These are phyloP conservation scores for Rhododendron mucronatum DNA, from an alignment of 148 eudicot species.

Conservation along the genomic window DNA sequence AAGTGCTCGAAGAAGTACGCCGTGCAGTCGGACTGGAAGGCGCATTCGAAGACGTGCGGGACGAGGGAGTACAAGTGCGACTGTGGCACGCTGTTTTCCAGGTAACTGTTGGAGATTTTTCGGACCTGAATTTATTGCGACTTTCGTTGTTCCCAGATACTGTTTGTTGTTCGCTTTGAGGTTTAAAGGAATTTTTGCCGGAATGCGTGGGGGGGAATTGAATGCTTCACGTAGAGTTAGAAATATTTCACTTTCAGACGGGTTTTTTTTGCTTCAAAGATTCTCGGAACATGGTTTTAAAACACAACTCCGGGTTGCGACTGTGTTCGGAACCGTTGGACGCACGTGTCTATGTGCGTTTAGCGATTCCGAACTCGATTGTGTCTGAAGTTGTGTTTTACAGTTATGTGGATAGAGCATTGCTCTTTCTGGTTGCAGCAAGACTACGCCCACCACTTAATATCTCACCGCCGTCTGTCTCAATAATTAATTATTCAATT, in stretches of 20 bases:
- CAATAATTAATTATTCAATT: too few relatives aligned
- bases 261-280: neutral
- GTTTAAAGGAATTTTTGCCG: neutral
- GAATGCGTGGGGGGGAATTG: neutral
- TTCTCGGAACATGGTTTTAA: too few relatives aligned
- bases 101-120: slow-evolving; percentile 25
- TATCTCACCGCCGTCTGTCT: too few relatives aligned
- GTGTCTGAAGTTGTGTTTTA: too few relatives aligned
- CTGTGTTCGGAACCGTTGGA: too few relatives aligned
- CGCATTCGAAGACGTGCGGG: slow-evolving; percentile 89
- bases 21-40: slow-evolving; percentile 93
- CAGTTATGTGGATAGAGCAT: neutral
- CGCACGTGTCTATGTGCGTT: too few relatives aligned
- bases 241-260: neutral
- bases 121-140: neutral
- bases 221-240: neutral
- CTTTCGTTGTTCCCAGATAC: slow-evolving; percentile 8
- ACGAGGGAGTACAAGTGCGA: slow-evolving; percentile 95
- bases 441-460: too few relatives aligned
- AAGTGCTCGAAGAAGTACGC: slow-evolving; percentile 93
- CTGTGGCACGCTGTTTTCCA: slow-evolving; percentile 94
- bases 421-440: too few relatives aligned
- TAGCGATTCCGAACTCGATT: too few relatives aligned
- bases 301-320: neutral
- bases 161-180: neutral